Evolutionary conservation across 768 basidiomycete genomes (phyloP).

Genomic region (Kwoniella mangroviensis): DNA sequence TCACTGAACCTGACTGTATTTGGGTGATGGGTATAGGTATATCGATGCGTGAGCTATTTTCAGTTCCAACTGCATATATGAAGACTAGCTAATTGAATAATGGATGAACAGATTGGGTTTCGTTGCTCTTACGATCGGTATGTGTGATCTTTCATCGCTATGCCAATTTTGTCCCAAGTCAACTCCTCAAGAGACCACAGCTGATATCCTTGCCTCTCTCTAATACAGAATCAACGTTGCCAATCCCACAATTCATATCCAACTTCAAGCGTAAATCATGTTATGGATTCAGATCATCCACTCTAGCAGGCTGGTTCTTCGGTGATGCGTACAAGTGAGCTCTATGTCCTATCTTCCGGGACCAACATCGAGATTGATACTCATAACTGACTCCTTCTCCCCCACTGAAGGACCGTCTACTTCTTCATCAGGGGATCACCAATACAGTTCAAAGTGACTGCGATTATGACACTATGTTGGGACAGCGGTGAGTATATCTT

Average conservation of each 20-base stretch:
- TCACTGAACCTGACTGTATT: not conserved
- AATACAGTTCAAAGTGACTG: conserved; percentile 54
- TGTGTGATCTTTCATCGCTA: conserved; percentile 7
- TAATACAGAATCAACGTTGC: conserved; percentile 53
- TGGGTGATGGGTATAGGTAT: conserved; percentile 33
- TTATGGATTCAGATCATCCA: conserved; percentile 53
- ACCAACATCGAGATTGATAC: no score
- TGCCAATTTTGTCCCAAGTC: not conserved
- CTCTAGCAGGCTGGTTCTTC: conserved; percentile 55
- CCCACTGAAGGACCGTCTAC: conserved; percentile 44
- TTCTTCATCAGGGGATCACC: conserved; percentile 54
- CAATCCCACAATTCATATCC: conserved; percentile 56
- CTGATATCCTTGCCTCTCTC: no score
- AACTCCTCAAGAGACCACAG: no score
- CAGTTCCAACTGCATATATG: not conserved
- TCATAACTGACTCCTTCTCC: conserved; percentile 9
- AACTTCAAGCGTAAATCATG: conserved; percentile 53
- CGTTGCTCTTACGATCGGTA: conserved; percentile 47
- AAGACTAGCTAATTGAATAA: conserved; percentile 1
- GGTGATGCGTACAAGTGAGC: conserved; percentile 56
- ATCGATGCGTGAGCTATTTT: conserved; percentile 49
- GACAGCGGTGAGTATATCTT: conserved; percentile 39
- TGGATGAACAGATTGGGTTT: conserved; percentile 42
- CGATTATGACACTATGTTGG: conserved; percentile 54
- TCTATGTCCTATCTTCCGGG: not conserved